A percentile compares a stretch with the other conserved stretches of the same genome.
Conservation (phyloP, 2,329 filamentous ascomycete species). For the Aphanoascus verrucosus region DNA sequence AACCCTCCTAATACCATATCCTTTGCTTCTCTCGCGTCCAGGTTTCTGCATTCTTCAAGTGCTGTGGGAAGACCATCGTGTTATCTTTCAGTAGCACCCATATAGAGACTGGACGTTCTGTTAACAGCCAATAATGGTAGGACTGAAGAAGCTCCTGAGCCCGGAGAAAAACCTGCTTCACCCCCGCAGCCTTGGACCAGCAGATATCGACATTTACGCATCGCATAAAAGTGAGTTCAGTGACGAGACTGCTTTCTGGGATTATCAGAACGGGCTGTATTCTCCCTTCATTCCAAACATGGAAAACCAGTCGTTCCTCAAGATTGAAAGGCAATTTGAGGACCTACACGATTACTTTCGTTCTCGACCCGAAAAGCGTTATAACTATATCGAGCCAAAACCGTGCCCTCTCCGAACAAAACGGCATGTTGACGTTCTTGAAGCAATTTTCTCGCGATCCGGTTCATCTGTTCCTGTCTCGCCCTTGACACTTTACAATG, state of each 20-base stretch:
- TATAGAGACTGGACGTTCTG: background rate
- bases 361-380: constrained; percentile 21
- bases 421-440: constrained; percentile 34
- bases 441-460: constrained; percentile 28
- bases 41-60: background rate
- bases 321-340: constrained; percentile 33
- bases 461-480: constrained; percentile 23
- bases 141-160: constrained; percentile 14
- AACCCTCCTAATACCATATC: background rate
- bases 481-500: constrained; percentile 31
- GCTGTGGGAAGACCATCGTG: background rate
- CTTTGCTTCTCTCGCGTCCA: background rate
- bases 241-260: background rate
- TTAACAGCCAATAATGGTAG: constrained; percentile 18
- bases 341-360: constrained; percentile 29
- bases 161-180: constrained; percentile 7
- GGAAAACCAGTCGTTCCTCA: constrained; percentile 26
- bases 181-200: constrained; percentile 2
- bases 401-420: constrained; percentile 16
- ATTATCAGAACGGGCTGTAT: constrained; percentile 3
- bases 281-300: constrained; percentile 19
- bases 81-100: background rate
- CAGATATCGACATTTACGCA: background rate
- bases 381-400: constrained; percentile 17
- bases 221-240: constrained; percentile 1